Evolutionary conservation across 371 early-diverging fungal species (phyloP), one percentile per base, ranked within the genome.

Genomic region (Syncephalastrum sp.): DNA sequence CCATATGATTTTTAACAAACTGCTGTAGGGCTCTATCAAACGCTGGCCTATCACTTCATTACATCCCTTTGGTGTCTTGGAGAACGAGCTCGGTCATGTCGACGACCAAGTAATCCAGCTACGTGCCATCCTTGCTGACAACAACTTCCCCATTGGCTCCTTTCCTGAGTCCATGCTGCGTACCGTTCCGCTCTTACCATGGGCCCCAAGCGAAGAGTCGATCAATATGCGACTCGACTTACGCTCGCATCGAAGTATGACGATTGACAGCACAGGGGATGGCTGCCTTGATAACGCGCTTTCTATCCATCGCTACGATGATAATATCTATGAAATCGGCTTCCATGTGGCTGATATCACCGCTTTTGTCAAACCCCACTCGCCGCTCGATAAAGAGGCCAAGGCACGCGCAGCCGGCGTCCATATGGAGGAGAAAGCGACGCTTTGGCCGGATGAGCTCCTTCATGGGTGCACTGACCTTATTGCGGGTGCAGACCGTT

Each of bases 281-380:
- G 88, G 89, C 59, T 96, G 97, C 17, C 80, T 96, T 43, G 99
- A 99, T 66, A 97, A 97, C 75, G 97, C 98, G 1, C 70, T 98
- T 23, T 90, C 91, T 12, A 76, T 84, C 52, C 67, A 75, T 24
- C 63, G 69, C 33, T 71, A 84, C 15, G 77, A 77, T 4, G 81
- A 86, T 38, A 86, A 83, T 15, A 84, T 69, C 5, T 89, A 73
- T 61, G 87, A 93, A 67, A 85, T 98, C 19, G 97, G 95, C 7
- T 91, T 96, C 12, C 98, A 99, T 70, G 98, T 99, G 65, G 96
- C 99, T 51, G 99, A 99, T 72, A 93, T 99, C 4, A 88, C 94
- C 5, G 88, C 94, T 63, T 99, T 98, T 82, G 93, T 99, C 23
- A 77, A 80, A 52, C 82, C 85, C n/a, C 84, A 83, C 54, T 87